Evolutionary conservation across 2,329 filamentous ascomycete genomes (phyloP), one percentile per base, ranked within the genome.

Genomic region (Teratosphaeria nubilosa): DNA sequence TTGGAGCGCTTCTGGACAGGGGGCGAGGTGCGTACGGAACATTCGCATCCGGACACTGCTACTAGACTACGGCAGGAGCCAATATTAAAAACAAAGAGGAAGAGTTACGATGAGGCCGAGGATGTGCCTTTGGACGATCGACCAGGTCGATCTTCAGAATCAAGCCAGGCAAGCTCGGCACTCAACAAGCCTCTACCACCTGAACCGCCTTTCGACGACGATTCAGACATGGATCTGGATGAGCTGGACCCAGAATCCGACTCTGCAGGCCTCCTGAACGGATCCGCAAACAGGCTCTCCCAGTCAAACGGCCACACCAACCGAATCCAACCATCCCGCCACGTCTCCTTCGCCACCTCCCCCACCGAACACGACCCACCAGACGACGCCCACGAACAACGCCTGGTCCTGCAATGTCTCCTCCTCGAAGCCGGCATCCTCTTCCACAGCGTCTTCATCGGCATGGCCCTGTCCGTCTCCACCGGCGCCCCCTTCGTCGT

Each of bases 361-460:
- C 55, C 53, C 5, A 53, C 53, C n/a, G 22, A 52, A 32, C 52
- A 25, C 51, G 51, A 27, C 37, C 53, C 57, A 10, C 54, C 59
- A 34, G 57, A 57, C 14, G 57, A 57, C 51, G 59, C 61, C 22
- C 60, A 78, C 73, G 78, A 82, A 71, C 80, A 82, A 67, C 86
- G 83, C 65, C 82, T 85, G 70, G 80, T 87, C 2, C 77, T 89
- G 65, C 87, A 91, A 72, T 89, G 88, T 63, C 81, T 87, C 4
- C 79, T 91, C 2, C 80, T 91, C 5, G 87, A 91, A 71, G 85
- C 87, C 58, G 87, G 87, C 60, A 91, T 91, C 63, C 77, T 91
- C 11, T 91, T 91, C 70, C 87, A 91, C 73, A 88, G 84, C 60
- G 81, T 91, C 59, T 89, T 89, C 69, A 86, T 89, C 58, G 86